phyloP scores from a whole-genome alignment of 768 basidiomycete species.

The Tulasnella sp. region DNA sequence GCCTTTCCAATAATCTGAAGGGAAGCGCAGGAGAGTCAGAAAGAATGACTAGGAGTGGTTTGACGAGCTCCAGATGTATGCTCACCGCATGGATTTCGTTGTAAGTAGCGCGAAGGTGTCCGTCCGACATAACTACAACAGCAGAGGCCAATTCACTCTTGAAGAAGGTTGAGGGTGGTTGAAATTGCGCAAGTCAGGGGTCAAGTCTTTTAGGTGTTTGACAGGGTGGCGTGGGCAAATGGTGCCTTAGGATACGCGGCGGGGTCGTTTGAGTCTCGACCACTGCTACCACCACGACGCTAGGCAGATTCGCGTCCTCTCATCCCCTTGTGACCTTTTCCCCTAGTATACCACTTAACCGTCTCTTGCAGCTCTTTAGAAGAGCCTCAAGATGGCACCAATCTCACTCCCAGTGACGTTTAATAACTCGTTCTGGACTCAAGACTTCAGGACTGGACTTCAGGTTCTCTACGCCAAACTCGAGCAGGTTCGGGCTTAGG shows the following conservation, averaged over 20 bases:
- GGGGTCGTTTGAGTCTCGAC: background rate
- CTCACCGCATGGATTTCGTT: constrained; percentile 71
- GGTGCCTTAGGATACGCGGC: background rate
- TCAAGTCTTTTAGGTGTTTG: background rate
- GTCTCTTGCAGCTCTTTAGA: background rate
- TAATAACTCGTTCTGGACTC: constrained; percentile 87
- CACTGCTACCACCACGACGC: background rate
- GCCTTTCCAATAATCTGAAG: constrained; percentile 56
- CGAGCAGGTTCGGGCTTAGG: constrained; percentile 51
- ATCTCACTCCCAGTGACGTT: constrained; percentile 84
- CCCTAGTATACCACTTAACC: background rate
- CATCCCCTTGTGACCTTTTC: background rate
- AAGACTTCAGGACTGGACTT: constrained; percentile 73
- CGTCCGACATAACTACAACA: constrained; percentile 22
- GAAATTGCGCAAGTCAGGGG: background rate
- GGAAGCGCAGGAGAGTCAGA: background rate
- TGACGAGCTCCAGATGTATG: background rate
- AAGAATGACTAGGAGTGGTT: background rate
- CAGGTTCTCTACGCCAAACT: constrained; percentile 69
- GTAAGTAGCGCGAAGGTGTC: constrained; percentile 72
- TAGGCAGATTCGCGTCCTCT: background rate
- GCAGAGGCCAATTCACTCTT: background rate
- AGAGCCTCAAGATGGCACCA: constrained; percentile 57
- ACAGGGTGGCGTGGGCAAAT: background rate
- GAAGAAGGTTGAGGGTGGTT: background rate